phyloP scores from a whole-genome alignment of 768 basidiomycete genomes.

The Rubroboletus satanas region DNA sequence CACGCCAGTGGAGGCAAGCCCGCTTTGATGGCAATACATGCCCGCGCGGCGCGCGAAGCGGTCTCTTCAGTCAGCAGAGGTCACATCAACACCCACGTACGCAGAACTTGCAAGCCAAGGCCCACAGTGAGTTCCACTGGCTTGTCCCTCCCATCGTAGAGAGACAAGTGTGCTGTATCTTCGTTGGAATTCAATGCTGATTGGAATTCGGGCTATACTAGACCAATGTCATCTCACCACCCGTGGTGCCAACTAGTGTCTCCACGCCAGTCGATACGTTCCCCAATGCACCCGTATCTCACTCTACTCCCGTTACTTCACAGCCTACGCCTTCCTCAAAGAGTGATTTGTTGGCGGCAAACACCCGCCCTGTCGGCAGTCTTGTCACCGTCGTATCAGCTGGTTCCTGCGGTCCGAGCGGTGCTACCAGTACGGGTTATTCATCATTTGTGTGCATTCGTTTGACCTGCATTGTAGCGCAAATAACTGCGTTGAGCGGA shows the following conservation, averaged over 20 bases:
- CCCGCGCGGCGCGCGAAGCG: background rate
- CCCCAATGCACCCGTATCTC: background rate
- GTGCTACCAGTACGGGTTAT: slow-evolving; percentile 45
- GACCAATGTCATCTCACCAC: background rate
- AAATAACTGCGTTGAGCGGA: slow-evolving; percentile 48
- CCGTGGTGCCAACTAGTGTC: background rate
- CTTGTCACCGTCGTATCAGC: slow-evolving; percentile 36
- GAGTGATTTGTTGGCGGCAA: background rate
- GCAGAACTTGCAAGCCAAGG: background rate
- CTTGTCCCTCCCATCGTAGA: background rate
- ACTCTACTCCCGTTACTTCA: background rate
- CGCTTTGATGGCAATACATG: slow-evolving; percentile 6
- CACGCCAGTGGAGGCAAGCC: background rate
- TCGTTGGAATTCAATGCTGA: background rate
- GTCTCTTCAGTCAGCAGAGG: background rate
- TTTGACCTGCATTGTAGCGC: slow-evolving; percentile 33
- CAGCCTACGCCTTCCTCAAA: background rate
- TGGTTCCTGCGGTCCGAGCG: slow-evolving; percentile 42
- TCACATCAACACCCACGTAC: background rate
- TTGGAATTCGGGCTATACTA: background rate
- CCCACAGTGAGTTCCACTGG: background rate
- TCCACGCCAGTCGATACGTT: background rate
- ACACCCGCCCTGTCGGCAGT: slow-evolving; percentile 8
- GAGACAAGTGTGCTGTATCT: background rate
- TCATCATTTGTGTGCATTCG: background rate